A percentile compares a stretch with the other conserved stretches of the same genome.
These are phyloP conservation scores for Clarireedia homoeocarpa DNA, from an alignment of 2,329 filamentous ascomycete species.

Conservation along the genomic window DNA sequence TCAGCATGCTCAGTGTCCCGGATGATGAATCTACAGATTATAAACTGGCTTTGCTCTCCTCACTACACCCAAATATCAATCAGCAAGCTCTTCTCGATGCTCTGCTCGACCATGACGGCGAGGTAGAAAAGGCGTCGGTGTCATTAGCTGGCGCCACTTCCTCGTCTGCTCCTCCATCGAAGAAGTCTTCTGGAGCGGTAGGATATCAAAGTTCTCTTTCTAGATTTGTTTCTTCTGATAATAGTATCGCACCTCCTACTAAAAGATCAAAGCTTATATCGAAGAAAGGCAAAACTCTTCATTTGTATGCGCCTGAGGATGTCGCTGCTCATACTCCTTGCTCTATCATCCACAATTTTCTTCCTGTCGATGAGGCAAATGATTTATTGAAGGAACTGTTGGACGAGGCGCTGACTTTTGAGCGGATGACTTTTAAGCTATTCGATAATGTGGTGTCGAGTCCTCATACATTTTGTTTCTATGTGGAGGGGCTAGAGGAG, in stretches of 20 bases:
- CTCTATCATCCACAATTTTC: slow-evolving; percentile 86
- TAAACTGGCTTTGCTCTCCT: slow-evolving; percentile 77
- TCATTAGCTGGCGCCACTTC: slow-evolving; percentile 37
- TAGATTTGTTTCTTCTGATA: slow-evolving; percentile 32
- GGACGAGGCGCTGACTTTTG: slow-evolving; percentile 62
- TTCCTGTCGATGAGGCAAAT: slow-evolving; percentile 64
- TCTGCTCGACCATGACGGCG: slow-evolving; percentile 70
- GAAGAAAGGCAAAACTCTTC: slow-evolving; percentile 73
- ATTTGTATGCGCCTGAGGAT: slow-evolving; percentile 74
- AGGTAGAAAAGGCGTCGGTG: slow-evolving; percentile 56
- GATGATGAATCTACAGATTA: slow-evolving; percentile 76
- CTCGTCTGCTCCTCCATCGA: slow-evolving; percentile 13
- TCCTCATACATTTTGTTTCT: slow-evolving; percentile 78
- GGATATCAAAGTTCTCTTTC: slow-evolving; percentile 58
- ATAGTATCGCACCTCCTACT: slow-evolving; percentile 10
- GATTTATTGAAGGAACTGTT: slow-evolving; percentile 68
- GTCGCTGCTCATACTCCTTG: slow-evolving; percentile 80
- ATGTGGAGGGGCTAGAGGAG: slow-evolving; percentile 68
- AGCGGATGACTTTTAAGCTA: slow-evolving; percentile 68
- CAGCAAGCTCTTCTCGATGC: slow-evolving; percentile 69
- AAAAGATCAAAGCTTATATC: slow-evolving; percentile 49
- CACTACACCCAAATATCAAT: slow-evolving; percentile 58
- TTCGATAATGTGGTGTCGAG: slow-evolving; percentile 83
- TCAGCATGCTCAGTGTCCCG: slow-evolving; percentile 19
- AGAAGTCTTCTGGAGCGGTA: slow-evolving; percentile 24